Base-by-base conservation (phyloP, 1,284 basidiomycete genomes). In the Agaricales sp. region DNA sequence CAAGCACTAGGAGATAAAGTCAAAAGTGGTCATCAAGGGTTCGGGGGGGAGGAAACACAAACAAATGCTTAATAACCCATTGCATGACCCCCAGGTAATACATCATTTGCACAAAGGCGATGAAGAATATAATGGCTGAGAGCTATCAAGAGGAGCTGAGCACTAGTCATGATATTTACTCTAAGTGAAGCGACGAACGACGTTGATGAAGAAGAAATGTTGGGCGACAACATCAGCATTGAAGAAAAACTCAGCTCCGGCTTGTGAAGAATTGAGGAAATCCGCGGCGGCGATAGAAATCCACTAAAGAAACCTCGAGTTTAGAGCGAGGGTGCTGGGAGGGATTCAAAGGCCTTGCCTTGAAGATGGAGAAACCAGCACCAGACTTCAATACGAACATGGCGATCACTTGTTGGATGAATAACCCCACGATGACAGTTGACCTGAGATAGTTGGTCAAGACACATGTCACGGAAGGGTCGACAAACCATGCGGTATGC, bases 81-180 rank as follows among this genome's bases (percentile, higher is more conserved):
- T 91, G 87, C 87, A 92, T 89, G 43, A 87, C 82, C 44, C 88
- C 87, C 43, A 88, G 71, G 59, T 91, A 85, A 69, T 90, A 91
- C 67, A 89, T 65, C 83, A 91, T 86, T 66, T 92, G 84, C 53
- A 92, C 77, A 57, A 89, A 86, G 19, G 89, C 87, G 58, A 92
- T 77, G 74, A 92, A 90, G 73, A 91, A 89, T 59, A 92, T 84
- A 64, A 92, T 86, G 18, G 80, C 76, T 16, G 74, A 60, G 45
- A 92, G 75, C 78, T 87, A 55, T 38, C 46, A 50, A 43, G 46
- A 38, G 30, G 43, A 25, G 20, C 48, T 13, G 39, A 45, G n/a
- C n/a, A n/a, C n/a, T n/a, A n/a, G 20, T n/a, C 20, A 30, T 16
- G 24, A 13, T 43, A 19, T 18, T 14, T 49, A 54, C 46, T 45